Conservation (phyloP, 176 grass and related monocot species). For the Zoysia japonica region DNA sequence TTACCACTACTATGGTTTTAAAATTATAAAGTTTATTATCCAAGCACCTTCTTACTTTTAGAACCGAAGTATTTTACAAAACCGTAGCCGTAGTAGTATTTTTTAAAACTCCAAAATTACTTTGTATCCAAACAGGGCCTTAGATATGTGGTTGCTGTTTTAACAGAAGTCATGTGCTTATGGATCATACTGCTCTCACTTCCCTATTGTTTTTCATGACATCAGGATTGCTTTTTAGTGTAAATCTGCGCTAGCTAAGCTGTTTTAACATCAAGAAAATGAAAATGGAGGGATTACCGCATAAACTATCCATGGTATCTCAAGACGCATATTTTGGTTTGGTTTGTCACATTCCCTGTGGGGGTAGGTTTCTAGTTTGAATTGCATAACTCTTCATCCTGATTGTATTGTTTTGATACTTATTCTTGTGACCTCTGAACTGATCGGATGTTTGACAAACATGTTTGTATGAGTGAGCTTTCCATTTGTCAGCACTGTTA, state of each 20-base stretch:
- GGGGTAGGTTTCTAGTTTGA: background rate
- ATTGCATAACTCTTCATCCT: background rate
- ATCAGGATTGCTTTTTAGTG: background rate
- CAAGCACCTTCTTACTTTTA: too few relatives aligned
- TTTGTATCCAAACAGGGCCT: background rate
- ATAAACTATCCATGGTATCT: background rate
- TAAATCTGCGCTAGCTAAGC: background rate
- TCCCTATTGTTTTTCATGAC: background rate
- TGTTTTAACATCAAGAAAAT: background rate
- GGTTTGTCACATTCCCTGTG: background rate
- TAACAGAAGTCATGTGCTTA: background rate
- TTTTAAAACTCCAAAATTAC: too few relatives aligned
- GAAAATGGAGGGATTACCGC: background rate
- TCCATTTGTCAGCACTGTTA: slow-evolving; percentile 1
- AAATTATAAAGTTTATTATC: too few relatives aligned
- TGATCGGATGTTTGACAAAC: background rate
- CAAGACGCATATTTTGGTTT: slow-evolving; percentile 4
- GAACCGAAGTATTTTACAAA: too few relatives aligned
- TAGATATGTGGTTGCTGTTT: background rate
- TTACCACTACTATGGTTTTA: too few relatives aligned
- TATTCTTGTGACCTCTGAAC: background rate
- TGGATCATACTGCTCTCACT: background rate
- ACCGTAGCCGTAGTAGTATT: too few relatives aligned
- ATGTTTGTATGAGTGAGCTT: background rate
- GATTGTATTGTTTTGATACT: background rate